These are phyloP conservation scores for Neoascochyta sp. DNA, from an alignment of 2,329 filamentous ascomycete species.

Conservation along the genomic window DNA sequence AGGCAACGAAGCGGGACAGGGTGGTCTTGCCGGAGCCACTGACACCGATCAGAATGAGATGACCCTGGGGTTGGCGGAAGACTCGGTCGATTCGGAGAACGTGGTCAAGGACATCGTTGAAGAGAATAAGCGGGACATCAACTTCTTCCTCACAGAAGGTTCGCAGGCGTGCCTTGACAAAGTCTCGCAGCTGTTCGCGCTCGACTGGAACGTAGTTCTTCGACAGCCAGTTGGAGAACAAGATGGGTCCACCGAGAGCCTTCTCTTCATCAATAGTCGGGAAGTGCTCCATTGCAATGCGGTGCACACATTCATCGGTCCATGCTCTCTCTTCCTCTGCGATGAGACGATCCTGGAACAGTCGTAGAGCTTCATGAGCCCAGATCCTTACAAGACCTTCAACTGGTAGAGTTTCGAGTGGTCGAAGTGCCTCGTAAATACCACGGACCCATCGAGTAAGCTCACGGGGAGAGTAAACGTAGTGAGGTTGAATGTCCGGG, in stretches of 20 bases:
- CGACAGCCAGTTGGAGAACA: conserved; percentile 99
- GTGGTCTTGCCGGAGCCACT: conserved; percentile 99
- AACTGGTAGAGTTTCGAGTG: conserved; percentile 79
- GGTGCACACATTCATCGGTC: conserved; percentile 84
- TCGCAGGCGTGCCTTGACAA: conserved; percentile 92
- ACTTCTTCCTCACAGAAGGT: conserved; percentile 99
- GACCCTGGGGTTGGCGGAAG: conserved; percentile 95
- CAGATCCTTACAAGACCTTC: conserved; percentile 95
- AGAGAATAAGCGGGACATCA: conserved; percentile 96
- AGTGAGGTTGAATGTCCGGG: conserved; percentile 94
- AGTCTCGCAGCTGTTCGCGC: conserved; percentile 89
- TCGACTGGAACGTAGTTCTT: conserved; percentile 98
- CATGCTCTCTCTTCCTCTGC: conserved; percentile 90
- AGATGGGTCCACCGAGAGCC: conserved; percentile 84
- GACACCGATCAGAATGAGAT: conserved; percentile 96
- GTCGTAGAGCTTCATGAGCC: conserved; percentile 91
- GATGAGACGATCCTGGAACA: conserved; percentile 97
- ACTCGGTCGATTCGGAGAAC: conserved; percentile 97
- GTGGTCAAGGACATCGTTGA: conserved; percentile 98
- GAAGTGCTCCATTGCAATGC: conserved; percentile 87
- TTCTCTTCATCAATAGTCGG: conserved; percentile 89
- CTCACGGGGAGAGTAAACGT: conserved; percentile 98
- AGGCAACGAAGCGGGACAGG: conserved; percentile 93
- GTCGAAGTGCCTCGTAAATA: conserved; percentile 93
- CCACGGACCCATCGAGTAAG: conserved; percentile 96